Conservation (phyloP, 441 rosid species). For the Gossypium laxum region DNA sequence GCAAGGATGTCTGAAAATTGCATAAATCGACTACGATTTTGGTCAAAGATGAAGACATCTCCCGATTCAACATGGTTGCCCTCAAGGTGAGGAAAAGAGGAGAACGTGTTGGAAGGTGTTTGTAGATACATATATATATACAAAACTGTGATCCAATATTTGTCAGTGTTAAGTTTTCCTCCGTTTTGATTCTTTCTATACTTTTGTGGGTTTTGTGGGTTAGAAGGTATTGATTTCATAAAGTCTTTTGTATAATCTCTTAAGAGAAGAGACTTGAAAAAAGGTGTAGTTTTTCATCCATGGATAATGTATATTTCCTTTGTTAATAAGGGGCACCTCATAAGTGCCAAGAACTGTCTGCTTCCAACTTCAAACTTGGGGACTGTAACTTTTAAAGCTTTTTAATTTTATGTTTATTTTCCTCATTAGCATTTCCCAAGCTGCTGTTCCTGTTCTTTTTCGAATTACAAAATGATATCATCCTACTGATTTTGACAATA, state of each 20-base stretch:
- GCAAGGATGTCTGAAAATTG: not conserved
- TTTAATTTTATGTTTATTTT: no score
- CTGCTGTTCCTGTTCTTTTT: no score
- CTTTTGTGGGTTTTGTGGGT: conserved; percentile 17
- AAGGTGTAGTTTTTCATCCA: not conserved
- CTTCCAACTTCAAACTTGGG: not conserved
- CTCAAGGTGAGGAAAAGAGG: not conserved
- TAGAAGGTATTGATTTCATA: conserved; percentile 7
- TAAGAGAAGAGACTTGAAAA: not conserved
- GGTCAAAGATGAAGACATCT: conserved; percentile 6
- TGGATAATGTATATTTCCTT: conserved; percentile 7
- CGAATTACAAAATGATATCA: no score
- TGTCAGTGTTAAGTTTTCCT: conserved; percentile 13
- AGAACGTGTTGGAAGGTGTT: conserved; percentile 11
- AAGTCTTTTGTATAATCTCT: conserved; percentile 10
- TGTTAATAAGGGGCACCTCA: not conserved
- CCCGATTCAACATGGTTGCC: conserved; percentile 1
- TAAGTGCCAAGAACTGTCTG: no score
- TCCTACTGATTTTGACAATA: no score
- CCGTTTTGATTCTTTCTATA: conserved; percentile 18
- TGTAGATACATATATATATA: conserved; percentile 24
- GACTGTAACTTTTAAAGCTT: not conserved
- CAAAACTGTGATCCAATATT: conserved; percentile 2
- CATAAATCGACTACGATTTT: not conserved
- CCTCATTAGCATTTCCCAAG: no score